Percentiles rank a stretch among this genome's conserved stretches.
phyloP scores from a whole-genome alignment of 2,329 filamentous ascomycete genomes.

The Pseudogymnoascus sp. region DNA sequence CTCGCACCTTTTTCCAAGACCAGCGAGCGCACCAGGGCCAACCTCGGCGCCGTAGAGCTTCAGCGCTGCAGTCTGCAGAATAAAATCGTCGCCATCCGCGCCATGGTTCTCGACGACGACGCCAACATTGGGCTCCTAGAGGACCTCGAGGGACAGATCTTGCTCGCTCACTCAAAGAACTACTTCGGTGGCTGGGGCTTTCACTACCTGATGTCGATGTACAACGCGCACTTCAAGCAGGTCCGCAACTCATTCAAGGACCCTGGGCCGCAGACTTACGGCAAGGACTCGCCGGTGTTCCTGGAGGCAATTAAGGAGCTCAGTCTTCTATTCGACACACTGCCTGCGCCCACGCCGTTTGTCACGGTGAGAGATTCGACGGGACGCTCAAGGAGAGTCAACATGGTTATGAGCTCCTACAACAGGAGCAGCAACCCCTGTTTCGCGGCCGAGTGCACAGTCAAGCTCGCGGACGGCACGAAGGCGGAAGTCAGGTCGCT shows the following conservation, averaged over 20 bases:
- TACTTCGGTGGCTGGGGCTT: conserved; percentile 47
- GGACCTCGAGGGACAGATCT: conserved; percentile 48
- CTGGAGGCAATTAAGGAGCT: conserved; percentile 41
- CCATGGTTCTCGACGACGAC: conserved; percentile 30
- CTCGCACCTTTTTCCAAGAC: conserved; percentile 31
- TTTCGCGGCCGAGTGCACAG: conserved; percentile 44
- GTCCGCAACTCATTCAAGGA: conserved; percentile 58
- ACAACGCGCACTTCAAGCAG: conserved; percentile 49
- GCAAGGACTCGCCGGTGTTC: conserved; percentile 45
- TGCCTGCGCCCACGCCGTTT: conserved; percentile 24
- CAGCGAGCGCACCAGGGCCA: neutral
- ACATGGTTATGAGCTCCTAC: conserved; percentile 38
- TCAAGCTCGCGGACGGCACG: conserved; percentile 38
- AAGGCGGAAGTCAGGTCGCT: conserved; percentile 38
- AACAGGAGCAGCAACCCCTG: conserved; percentile 39
- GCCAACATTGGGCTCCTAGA: conserved; percentile 41
- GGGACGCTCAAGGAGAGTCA: neutral
- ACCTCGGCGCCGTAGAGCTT: neutral
- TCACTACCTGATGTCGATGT: conserved; percentile 51
- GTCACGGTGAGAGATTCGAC: conserved; percentile 2
- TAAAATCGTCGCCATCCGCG: conserved; percentile 33
- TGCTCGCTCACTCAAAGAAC: conserved; percentile 36
- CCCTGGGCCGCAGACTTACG: conserved; percentile 48
- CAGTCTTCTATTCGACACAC: conserved; percentile 35
- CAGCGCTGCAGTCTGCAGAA: conserved; percentile 24